A percentile compares a stretch with the other conserved stretches of the same genome.
Evolutionary conservation across 345 rosid species (phyloP).

Genomic region (Gossypioides kirkii): DNA sequence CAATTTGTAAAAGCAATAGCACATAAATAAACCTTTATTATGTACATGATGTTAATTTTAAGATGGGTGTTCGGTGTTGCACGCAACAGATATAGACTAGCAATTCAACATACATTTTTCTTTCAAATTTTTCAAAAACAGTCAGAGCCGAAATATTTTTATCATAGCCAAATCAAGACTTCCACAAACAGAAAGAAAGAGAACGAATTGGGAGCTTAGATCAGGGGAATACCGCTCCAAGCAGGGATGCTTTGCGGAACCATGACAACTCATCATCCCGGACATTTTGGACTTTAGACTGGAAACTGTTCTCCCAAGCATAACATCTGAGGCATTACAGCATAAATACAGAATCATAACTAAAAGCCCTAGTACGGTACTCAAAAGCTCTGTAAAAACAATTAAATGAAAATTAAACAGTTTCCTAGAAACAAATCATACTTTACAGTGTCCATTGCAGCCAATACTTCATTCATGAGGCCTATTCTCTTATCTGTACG

Average conservation of each 20-base stretch:
- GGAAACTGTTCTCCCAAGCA: constrained; percentile 98
- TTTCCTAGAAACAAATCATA: constrained; percentile 33
- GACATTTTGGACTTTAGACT: constrained; percentile 70
- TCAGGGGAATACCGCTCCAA: constrained; percentile 74
- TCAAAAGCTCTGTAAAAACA: not conserved
- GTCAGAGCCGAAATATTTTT: not conserved
- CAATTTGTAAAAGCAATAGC: not conserved
- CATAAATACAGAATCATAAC: constrained; percentile 1
- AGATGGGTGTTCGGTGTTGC: not conserved
- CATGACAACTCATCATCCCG: constrained; percentile 88
- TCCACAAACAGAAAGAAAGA: not conserved
- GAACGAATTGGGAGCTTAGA: constrained; percentile 9
- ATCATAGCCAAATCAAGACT: not conserved
- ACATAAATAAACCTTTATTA: not conserved
- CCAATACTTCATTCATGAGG: constrained; percentile 96
- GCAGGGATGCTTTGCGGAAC: constrained; percentile 86
- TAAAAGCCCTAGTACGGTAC: not conserved
- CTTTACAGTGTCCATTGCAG: constrained; percentile 99
- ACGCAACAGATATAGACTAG: not conserved
- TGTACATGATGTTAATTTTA: not conserved
- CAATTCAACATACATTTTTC: not conserved
- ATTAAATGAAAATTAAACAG: not conserved
- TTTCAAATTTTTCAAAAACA: not conserved
- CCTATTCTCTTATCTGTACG: constrained; percentile 98
- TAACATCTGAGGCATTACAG: constrained; percentile 61